phyloP scores from a whole-genome alignment of 176 grass and related monocot genomes.

The Triticum monococcum region DNA sequence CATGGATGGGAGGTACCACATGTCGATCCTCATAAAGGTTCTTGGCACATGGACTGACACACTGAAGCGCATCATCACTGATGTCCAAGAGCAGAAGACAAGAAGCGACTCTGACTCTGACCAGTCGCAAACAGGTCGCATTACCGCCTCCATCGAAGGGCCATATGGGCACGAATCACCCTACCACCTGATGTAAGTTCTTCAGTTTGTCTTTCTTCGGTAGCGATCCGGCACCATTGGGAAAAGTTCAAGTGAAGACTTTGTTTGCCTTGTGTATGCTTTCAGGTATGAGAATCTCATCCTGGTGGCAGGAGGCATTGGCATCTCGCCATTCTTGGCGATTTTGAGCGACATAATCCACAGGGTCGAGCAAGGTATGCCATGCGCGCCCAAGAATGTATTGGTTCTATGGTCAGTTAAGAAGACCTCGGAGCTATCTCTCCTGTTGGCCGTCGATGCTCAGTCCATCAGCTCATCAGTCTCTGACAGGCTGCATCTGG shows the following conservation, averaged over 20 bases:
- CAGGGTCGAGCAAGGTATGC: constrained; percentile 61
- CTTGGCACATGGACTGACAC: constrained; percentile 86
- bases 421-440: constrained; percentile 82
- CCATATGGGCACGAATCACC: constrained; percentile 94
- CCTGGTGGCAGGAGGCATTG: constrained; percentile 93
- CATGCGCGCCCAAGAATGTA: constrained; percentile 77
- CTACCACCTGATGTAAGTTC: constrained; percentile 91
- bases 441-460: constrained; percentile 64
- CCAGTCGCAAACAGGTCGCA: constrained; percentile 26
- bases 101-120: constrained; percentile 17
- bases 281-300: constrained; percentile 97
- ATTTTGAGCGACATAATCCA: constrained; percentile 89
- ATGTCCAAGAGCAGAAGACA: constrained; percentile 48
- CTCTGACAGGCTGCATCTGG: constrained; percentile 58
- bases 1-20: constrained; percentile 84
- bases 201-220: background rate
- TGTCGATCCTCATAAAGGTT: constrained; percentile 91
- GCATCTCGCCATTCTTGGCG: constrained; percentile 84
- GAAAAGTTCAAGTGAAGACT: background rate
- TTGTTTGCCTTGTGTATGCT: background rate
- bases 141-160: constrained; percentile 86
- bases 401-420: constrained; percentile 91
- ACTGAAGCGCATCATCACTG: constrained; percentile 58
- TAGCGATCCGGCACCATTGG: too few relatives aligned
- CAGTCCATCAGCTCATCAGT: constrained; percentile 60